These are phyloP conservation scores for Boletus bicolor DNA, from an alignment of 768 basidiomycete genomes.

Conservation along the genomic window DNA sequence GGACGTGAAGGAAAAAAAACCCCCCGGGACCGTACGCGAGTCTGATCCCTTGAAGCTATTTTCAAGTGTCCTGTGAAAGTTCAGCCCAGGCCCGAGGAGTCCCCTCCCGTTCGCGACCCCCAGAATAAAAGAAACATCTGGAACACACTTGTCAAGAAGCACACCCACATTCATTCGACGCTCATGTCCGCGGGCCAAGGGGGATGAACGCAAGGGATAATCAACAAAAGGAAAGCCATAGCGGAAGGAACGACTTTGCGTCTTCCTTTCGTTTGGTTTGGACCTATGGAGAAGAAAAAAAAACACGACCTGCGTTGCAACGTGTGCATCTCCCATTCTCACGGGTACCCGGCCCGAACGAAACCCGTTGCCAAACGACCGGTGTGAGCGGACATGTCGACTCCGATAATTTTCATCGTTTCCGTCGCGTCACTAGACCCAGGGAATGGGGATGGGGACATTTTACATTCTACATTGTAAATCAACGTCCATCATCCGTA, in stretches of 20 bases:
- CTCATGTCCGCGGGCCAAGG: constrained; percentile 1
- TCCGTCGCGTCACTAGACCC: neutral
- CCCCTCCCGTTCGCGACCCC: neutral
- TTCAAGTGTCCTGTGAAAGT: neutral
- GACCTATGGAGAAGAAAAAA: too few species aligned
- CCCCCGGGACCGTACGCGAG: neutral
- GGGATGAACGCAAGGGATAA: neutral
- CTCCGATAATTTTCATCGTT: neutral
- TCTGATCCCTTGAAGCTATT: neutral
- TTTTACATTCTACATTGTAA: too few species aligned
- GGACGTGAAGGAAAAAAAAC: neutral
- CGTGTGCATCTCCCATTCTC: neutral
- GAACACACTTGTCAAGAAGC: neutral
- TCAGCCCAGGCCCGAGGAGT: neutral
- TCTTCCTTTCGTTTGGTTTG: neutral
- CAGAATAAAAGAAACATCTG: neutral
- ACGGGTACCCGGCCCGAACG: neutral
- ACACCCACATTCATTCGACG: neutral
- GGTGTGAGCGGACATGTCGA: neutral
- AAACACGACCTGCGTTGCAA: neutral
- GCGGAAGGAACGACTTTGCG: neutral
- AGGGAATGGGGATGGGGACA: neutral
- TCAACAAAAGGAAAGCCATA: neutral
- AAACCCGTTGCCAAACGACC: neutral
- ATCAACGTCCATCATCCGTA: neutral